These are phyloP conservation scores for Pyricularia grisea DNA, from an alignment of 2,329 filamentous ascomycete species.

Conservation along the genomic window DNA sequence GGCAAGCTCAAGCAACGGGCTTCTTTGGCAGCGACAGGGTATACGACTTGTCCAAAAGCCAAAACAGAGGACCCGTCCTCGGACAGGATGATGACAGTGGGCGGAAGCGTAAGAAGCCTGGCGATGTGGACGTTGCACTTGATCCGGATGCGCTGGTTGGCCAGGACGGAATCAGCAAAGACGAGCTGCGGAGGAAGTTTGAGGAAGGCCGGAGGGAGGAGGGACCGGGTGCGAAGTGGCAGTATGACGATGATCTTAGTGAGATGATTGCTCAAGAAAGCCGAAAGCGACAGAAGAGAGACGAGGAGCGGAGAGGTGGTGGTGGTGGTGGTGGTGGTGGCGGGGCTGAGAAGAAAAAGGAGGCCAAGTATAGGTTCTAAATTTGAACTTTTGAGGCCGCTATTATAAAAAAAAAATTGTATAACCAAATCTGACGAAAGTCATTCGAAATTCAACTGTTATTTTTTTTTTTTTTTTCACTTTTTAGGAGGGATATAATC, in stretches of 20 bases:
- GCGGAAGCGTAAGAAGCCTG: slow-evolving; percentile 88
- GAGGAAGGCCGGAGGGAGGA: slow-evolving; percentile 62
- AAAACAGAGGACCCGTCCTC: slow-evolving; percentile 55
- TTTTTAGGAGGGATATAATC: neutral
- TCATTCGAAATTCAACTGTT: neutral
- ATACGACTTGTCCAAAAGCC: slow-evolving; percentile 65
- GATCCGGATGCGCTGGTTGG: slow-evolving; percentile 72
- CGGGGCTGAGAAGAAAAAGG: slow-evolving; percentile 44
- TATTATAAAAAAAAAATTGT: neutral
- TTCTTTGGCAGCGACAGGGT: slow-evolving; percentile 95
- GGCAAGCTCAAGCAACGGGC: slow-evolving; percentile 73
- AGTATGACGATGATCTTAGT: slow-evolving; percentile 77
- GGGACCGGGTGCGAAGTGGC: slow-evolving; percentile 59
- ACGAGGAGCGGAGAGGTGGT: slow-evolving; percentile 62
- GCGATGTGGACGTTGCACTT: slow-evolving; percentile 87
- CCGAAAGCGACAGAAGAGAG: slow-evolving; percentile 80
- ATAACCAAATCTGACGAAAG: neutral
- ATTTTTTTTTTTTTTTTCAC: neutral
- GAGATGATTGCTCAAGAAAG: slow-evolving; percentile 95
- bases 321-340: slow-evolving; percentile 9
- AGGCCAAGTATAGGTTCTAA: slow-evolving; percentile 41
- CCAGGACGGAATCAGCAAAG: slow-evolving; percentile 72
- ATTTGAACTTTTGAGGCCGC: neutral
- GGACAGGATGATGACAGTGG: slow-evolving; percentile 66
- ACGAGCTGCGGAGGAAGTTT: slow-evolving; percentile 68